Evolutionary conservation across 768 basidiomycete genomes (phyloP).

Genomic region (Amanita rubescens): DNA sequence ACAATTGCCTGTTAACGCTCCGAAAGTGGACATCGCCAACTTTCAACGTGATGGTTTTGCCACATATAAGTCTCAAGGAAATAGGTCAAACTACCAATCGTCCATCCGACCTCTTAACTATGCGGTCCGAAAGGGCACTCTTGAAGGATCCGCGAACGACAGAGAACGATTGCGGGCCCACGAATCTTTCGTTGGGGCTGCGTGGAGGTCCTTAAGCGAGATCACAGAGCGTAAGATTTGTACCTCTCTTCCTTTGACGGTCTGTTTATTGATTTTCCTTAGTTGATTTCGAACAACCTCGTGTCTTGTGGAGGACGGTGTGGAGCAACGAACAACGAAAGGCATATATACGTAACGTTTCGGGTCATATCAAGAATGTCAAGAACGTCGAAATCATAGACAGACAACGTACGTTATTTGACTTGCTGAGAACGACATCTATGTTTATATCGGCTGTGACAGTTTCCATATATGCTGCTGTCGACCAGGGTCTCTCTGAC

Average conservation of each 20-base stretch:
- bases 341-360: conserved; percentile 61
- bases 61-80: conserved; percentile 71
- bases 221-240: conserved; percentile 66
- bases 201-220: conserved; percentile 61
- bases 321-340: conserved; percentile 53
- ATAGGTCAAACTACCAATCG: conserved; percentile 84
- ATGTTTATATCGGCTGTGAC: background rate
- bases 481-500: conserved; percentile 68
- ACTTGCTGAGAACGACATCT: background rate
- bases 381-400: conserved; percentile 55
- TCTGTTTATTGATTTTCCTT: background rate
- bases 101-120: conserved; percentile 68
- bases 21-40: conserved; percentile 67
- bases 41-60: conserved; percentile 85
- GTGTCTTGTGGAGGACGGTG: conserved; percentile 61
- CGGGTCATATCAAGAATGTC: conserved; percentile 52
- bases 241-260: background rate
- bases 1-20: conserved; percentile 84
- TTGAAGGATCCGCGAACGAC: conserved; percentile 35
- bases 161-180: conserved; percentile 40
- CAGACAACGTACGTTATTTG: conserved; percentile 50
- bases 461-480: conserved; percentile 77
- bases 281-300: conserved; percentile 87
- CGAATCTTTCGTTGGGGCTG: conserved; percentile 69
- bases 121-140: conserved; percentile 37